phyloP scores from a whole-genome alignment of 169 alveolate genomes.

The Babesia divergens region DNA sequence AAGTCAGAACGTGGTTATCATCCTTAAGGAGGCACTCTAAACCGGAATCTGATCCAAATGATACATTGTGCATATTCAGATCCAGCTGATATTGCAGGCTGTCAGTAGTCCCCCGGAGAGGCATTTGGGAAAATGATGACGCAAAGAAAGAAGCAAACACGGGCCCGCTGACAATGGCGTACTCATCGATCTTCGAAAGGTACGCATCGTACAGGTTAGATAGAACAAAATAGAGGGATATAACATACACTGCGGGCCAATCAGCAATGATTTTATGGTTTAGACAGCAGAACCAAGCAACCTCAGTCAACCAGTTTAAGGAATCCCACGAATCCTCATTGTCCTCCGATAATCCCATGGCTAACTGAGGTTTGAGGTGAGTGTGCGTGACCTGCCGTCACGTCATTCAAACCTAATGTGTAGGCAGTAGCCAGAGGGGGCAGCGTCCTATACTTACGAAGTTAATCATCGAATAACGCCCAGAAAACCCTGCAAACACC shows the following conservation, averaged over 20 bases:
- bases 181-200: conserved; percentile 18
- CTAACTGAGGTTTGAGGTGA: not conserved
- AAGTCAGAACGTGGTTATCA: not conserved
- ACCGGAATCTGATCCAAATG: not conserved
- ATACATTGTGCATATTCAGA: too few relatives aligned
- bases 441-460: not conserved
- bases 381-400: not conserved
- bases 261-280: not conserved
- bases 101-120: not conserved
- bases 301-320: not conserved
- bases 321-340: not conserved
- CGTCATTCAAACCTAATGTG: not conserved
- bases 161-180: not conserved
- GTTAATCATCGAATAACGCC: not conserved
- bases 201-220: conserved; percentile 16
- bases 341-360: not conserved
- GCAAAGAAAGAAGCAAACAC: conserved; percentile 11
- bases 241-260: conserved; percentile 27
- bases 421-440: not conserved
- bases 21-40: not conserved
- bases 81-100: not conserved
- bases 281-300: conserved; percentile 40
- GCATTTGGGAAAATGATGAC: not conserved
- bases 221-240: conserved; percentile 6
- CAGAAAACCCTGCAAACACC: not conserved